Conservation (phyloP, 106 monocot species). For the Platanthera zijinensis region DNA sequence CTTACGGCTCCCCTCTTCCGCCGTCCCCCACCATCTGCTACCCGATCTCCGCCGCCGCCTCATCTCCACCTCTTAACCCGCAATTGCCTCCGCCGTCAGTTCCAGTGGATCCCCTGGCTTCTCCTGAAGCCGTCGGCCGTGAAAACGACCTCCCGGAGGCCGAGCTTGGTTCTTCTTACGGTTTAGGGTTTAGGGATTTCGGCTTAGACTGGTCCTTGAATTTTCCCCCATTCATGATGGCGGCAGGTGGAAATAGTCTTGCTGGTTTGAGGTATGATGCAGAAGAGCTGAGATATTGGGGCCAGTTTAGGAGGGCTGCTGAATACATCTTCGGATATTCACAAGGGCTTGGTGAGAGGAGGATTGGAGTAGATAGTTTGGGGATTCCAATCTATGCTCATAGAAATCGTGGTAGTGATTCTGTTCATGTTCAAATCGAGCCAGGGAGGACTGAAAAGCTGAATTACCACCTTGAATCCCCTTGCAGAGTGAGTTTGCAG, state of each 20-base stretch:
- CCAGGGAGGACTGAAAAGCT: slow-evolving; percentile 24
- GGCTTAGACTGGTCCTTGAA: background rate
- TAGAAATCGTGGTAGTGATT: slow-evolving; percentile 16
- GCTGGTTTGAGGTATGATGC: background rate
- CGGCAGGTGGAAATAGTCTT: background rate
- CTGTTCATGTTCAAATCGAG: slow-evolving; percentile 29
- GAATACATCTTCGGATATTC: slow-evolving; percentile 77
- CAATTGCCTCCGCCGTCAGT: background rate
- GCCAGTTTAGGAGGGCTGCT: slow-evolving; percentile 32
- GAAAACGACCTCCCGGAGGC: background rate
- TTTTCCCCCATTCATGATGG: slow-evolving; percentile 15
- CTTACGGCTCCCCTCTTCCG: slow-evolving; percentile 74
- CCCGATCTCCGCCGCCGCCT: slow-evolving; percentile 20
- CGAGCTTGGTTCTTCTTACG: slow-evolving; percentile 6
- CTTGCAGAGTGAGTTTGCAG: background rate
- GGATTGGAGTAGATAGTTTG: slow-evolving; percentile 40
- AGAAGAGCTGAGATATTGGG: slow-evolving; percentile 32
- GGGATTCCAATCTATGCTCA: slow-evolving; percentile 59
- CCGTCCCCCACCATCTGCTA: slow-evolving; percentile 69
- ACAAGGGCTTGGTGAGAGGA: slow-evolving; percentile 50
- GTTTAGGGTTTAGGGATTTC: background rate
- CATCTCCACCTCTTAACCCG: background rate
- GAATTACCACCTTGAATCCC: slow-evolving; percentile 7
- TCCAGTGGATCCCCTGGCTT: background rate
- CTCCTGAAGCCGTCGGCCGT: background rate